A percentile compares a stretch with the other conserved stretches of the same genome.
phyloP scores from a whole-genome alignment of 768 basidiomycete species.

The Serendipita sp. region DNA sequence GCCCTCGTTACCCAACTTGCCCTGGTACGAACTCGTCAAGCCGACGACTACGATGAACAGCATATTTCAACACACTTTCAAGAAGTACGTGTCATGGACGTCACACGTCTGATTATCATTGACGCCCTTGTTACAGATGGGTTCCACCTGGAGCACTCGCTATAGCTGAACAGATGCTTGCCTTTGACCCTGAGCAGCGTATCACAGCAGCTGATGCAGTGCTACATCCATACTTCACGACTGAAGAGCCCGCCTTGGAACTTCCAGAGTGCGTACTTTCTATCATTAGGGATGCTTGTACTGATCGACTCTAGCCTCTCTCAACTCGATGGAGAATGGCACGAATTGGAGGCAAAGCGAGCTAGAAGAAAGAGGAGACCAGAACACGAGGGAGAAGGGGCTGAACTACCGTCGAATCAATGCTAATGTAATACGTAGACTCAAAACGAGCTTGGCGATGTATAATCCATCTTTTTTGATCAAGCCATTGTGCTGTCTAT shows the following conservation, averaged over 20 bases:
- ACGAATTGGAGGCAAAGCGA: constrained; percentile 89
- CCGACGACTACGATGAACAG: constrained; percentile 60
- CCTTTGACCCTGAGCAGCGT: constrained; percentile 64
- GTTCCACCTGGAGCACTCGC: constrained; percentile 75
- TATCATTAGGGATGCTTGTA: background rate
- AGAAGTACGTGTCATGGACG: constrained; percentile 40
- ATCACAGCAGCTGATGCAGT: constrained; percentile 69
- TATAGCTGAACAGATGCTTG: constrained; percentile 65
- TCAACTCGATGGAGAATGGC: constrained; percentile 85
- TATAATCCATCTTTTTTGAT: no score
- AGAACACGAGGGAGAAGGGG: background rate
- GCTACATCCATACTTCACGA: constrained; percentile 64
- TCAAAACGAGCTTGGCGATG: no score
- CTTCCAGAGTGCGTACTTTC: constrained; percentile 57
- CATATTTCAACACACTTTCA: constrained; percentile 69
- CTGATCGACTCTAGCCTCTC: constrained; percentile 36
- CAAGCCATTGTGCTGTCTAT: no score
- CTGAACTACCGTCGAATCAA: no score
- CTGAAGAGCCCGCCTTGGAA: constrained; percentile 57
- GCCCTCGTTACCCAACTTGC: constrained; percentile 65
- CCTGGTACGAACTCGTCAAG: constrained; percentile 98
- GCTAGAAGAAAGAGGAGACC: constrained; percentile 16
- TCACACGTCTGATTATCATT: background rate
- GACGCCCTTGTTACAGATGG: constrained; percentile 35
- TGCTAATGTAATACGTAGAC: no score